These are phyloP conservation scores for Hibiscus mutabilis DNA, from an alignment of 345 rosid species.

Conservation along the genomic window DNA sequence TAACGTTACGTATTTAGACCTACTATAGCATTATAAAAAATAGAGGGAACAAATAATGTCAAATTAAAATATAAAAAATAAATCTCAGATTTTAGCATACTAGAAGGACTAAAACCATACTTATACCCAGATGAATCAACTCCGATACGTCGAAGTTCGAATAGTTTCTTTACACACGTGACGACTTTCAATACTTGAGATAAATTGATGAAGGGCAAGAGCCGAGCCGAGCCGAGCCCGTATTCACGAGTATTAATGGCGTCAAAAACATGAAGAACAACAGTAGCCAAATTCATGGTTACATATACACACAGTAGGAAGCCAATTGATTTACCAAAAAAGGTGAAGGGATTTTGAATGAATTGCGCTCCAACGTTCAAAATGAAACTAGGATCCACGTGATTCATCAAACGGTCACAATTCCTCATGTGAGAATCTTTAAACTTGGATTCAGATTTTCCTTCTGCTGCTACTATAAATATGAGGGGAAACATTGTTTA, in stretches of 20 bases:
- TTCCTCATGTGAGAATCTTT: conserved; percentile 63
- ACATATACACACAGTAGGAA: background rate
- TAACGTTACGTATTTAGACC: too few species aligned
- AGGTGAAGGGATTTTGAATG: conserved; percentile 9
- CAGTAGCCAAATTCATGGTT: background rate
- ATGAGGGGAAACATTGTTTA: background rate
- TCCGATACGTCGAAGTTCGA: background rate
- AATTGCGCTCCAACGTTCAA: conserved; percentile 20
- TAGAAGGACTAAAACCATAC: background rate
- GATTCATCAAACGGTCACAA: conserved; percentile 30
- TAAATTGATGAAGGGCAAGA: background rate
- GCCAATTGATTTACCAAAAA: background rate
- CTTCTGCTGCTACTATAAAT: conserved; percentile 2
- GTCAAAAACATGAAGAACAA: background rate
- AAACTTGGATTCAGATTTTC: conserved; percentile 10
- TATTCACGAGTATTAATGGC: conserved; percentile 5
- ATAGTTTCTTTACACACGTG: background rate
- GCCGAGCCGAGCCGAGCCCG: conserved; percentile 5
- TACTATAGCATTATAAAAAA: too few species aligned
- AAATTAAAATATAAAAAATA: too few species aligned
- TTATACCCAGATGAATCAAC: background rate
- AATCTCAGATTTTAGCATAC: background rate
- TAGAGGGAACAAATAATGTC: background rate
- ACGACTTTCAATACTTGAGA: background rate
- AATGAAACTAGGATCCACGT: conserved; percentile 28